phyloP scores from a whole-genome alignment of 768 basidiomycete genomes.

The Russula dissimulans region DNA sequence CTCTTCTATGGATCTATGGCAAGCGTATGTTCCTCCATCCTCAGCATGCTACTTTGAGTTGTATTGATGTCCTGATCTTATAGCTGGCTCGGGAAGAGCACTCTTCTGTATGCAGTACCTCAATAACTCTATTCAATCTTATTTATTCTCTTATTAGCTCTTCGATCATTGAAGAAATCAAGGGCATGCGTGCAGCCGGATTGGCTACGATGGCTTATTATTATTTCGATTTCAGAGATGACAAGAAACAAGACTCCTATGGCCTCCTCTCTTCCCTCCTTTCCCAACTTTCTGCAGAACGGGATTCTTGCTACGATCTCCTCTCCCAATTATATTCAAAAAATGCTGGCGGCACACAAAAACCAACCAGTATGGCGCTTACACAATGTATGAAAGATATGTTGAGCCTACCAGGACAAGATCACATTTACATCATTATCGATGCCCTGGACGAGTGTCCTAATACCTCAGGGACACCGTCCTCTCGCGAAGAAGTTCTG shows the following conservation, averaged over 20 bases:
- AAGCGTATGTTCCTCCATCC: not conserved
- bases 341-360: not conserved
- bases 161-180: not conserved
- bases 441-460: not conserved
- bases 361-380: not conserved
- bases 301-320: not conserved
- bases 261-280: not conserved
- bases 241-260: not conserved
- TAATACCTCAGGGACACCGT: not conserved
- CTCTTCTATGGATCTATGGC: not conserved
- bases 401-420: not conserved
- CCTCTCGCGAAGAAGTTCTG: not conserved
- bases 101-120: too few species aligned
- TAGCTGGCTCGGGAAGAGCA: not conserved
- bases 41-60: not conserved
- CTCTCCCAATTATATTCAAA: not conserved
- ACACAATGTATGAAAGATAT: not conserved
- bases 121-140: too few species aligned
- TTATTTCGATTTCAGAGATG: not conserved
- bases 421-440: not conserved
- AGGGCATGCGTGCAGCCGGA: not conserved
- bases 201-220: not conserved
- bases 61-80: not conserved
- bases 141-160: not conserved
- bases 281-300: not conserved